phyloP scores from a whole-genome alignment of 768 basidiomycete species.

The Mycena rosella region DNA sequence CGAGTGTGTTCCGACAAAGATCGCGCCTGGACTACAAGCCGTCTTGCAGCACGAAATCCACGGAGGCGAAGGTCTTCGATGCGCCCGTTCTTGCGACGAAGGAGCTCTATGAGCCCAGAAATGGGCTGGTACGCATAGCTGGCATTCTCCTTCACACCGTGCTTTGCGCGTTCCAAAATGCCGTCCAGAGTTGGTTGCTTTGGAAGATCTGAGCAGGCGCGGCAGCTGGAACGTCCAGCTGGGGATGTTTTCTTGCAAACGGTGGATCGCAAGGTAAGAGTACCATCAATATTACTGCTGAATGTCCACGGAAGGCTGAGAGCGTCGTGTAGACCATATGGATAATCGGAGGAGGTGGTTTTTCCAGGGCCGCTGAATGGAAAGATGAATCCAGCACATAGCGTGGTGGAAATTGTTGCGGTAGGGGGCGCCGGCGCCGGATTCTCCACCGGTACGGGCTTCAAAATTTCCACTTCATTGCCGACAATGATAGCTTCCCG shows the following conservation, averaged over 20 bases:
- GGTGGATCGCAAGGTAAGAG: not conserved
- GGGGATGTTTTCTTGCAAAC: not conserved
- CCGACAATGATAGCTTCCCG: too few relatives aligned
- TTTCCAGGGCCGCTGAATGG: not conserved
- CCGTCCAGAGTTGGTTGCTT: not conserved
- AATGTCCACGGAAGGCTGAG: not conserved
- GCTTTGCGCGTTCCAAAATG: slow-evolving; percentile 7
- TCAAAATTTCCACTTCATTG: too few relatives aligned
- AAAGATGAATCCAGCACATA: not conserved
- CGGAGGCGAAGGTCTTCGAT: slow-evolving; percentile 11
- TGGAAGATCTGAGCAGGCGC: not conserved
- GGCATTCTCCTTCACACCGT: slow-evolving; percentile 5
- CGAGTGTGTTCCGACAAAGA: slow-evolving; percentile 7
- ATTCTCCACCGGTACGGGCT: too few relatives aligned
- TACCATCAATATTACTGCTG: not conserved
- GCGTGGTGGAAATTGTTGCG: too few relatives aligned
- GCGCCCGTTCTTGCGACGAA: slow-evolving; percentile 2
- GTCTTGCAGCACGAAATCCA: not conserved
- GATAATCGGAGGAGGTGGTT: not conserved
- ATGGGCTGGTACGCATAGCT: slow-evolving; percentile 1
- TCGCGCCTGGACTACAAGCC: not conserved
- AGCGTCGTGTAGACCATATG: not conserved
- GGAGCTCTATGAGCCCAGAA: not conserved
- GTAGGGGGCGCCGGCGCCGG: too few relatives aligned
- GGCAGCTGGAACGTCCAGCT: not conserved